A percentile compares a stretch with the other conserved stretches of the same genome.
These are phyloP conservation scores for Glaciozyma antarctica DNA, from an alignment of 768 basidiomycete species.

Conservation along the genomic window DNA sequence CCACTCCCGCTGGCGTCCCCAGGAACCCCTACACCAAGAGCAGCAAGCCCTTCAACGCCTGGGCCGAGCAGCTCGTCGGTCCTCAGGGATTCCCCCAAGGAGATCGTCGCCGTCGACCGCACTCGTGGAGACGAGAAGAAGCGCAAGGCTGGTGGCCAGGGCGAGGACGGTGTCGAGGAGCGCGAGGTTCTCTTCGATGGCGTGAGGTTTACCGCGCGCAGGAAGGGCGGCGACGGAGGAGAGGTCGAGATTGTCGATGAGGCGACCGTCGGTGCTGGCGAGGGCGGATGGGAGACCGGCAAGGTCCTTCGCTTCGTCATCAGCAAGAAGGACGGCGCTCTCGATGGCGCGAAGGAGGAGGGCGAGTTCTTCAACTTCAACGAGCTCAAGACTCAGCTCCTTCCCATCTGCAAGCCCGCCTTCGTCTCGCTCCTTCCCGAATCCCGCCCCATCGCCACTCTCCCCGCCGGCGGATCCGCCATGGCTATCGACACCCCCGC, in stretches of 20 bases:
- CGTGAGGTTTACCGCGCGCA: constrained; percentile 21
- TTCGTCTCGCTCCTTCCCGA: constrained; percentile 36
- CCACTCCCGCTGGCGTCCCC: constrained; percentile 42
- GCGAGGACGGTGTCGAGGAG: constrained; percentile 38
- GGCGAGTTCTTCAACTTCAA: constrained; percentile 54
- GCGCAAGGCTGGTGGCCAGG: constrained; percentile 41
- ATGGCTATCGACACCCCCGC: constrained; percentile 6
- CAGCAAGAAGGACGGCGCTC: constrained; percentile 13
- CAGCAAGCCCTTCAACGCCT: constrained; percentile 29
- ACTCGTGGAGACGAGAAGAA: constrained; percentile 52
- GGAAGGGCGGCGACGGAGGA: constrained; percentile 12
- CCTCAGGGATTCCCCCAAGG: constrained; percentile 29
- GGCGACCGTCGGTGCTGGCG: constrained; percentile 19
- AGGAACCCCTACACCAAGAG: constrained; percentile 39
- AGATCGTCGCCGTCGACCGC: constrained; percentile 53
- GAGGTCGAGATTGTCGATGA: constrained; percentile 26
- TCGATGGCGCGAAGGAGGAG: constrained; percentile 14
- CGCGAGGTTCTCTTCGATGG: constrained; percentile 29
- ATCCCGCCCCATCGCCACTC: constrained; percentile 46
- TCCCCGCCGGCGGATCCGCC: constrained; percentile 46
- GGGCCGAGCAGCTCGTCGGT: constrained; percentile 26
- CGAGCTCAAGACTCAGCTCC: constrained; percentile 47
- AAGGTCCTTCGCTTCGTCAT: constrained; percentile 51
- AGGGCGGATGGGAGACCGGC: constrained; percentile 47
- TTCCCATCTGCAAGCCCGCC: constrained; percentile 23